Percentiles rank a stretch among this genome's conserved stretches.
Conservation (phyloP, 176 grass and related monocot species). For the Musa schizocarpa region DNA sequence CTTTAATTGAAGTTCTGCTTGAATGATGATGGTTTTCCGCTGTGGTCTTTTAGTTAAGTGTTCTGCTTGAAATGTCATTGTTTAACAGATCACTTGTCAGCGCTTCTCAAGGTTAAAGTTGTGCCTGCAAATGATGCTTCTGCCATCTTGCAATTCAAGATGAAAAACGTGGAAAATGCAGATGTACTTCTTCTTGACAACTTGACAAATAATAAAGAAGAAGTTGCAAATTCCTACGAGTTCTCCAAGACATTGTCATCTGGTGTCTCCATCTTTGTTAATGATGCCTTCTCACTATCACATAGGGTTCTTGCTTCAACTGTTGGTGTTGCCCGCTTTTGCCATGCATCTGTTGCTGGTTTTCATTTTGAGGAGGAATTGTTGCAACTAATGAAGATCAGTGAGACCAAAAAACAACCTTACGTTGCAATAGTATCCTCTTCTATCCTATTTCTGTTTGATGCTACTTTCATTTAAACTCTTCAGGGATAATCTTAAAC, state of each 20-base stretch:
- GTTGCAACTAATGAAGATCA: slow-evolving; percentile 49
- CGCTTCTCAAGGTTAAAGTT: slow-evolving; percentile 65
- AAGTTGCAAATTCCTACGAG: slow-evolving; percentile 61
- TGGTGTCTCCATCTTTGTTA: slow-evolving; percentile 53
- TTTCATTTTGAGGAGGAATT: slow-evolving; percentile 84
- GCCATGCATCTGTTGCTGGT: slow-evolving; percentile 73
- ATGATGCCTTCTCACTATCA: slow-evolving; percentile 78
- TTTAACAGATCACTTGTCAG: slow-evolving; percentile 63
- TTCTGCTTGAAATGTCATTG: slow-evolving; percentile 2
- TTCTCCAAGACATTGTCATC: slow-evolving; percentile 75
- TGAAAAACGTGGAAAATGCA: slow-evolving; percentile 30
- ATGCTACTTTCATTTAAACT: not conserved
- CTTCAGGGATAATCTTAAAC: not conserved
- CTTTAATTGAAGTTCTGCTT: not conserved
- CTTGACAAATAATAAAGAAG: slow-evolving; percentile 64
- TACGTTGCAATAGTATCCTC: slow-evolving; percentile 88
- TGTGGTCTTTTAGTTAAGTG: not conserved
- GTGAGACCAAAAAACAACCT: slow-evolving; percentile 42
- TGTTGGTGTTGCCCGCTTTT: slow-evolving; percentile 80
- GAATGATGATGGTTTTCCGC: not conserved
- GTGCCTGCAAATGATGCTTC: slow-evolving; percentile 32
- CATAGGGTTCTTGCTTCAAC: slow-evolving; percentile 90
- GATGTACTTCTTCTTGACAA: slow-evolving; percentile 66
- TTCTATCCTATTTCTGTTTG: slow-evolving; percentile 10
- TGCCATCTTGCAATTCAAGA: slow-evolving; percentile 31